Evolutionary conservation across 176 grass and related monocot genomes (phyloP), one percentile per base, ranked within the genome.

Genomic region (Juncus effusus): DNA sequence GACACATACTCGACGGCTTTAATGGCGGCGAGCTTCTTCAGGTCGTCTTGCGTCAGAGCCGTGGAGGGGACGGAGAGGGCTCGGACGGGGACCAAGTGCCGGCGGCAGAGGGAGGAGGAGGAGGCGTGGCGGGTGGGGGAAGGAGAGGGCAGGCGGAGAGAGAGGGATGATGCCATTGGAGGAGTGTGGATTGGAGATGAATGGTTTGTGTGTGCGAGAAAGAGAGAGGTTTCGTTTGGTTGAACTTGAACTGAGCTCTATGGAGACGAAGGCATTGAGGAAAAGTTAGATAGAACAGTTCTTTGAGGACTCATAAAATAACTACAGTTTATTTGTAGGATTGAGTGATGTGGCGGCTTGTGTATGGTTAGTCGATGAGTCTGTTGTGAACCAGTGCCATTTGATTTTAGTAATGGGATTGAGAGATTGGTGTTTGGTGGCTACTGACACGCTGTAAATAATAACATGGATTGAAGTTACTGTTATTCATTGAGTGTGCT

Each of bases 1-100:
- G 80, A 65, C 53, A 99, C 88, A 68, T 90, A 87, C 80, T 90
- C 88, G 6, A 99, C 94, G 3, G 94, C 94, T 69, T 90, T 90
- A 63, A 89, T 74, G 50, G 94, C 94, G 36, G 94, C 88, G 13
- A 99, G 83, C 61, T 84, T 54, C 94, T 97, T 97, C 3, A 97
- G 65, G 80, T 97, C 94, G 75, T 97, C 88, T 79, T 93, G 94
- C 14, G 85, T 84, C 51, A 92, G 64, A 68, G 82, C 73, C 9
- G 85, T 40, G 80, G 78, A 39, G 68, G 78, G 51, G 70, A 67
- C 37, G 63, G 94, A 91, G 59, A 75, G 75, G 53, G 88, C 81
- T 47, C 81, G 77, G 62, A 96, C 36, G 37, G 52, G 16, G 1
- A 57, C 15, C 8, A 77, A 10, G 36, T 54, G 67, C 4, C 62